Percentiles rank a stretch among this genome's conserved stretches.
phyloP scores from a whole-genome alignment of 2,329 filamentous ascomycete species.

The Thielaviopsis populi region DNA sequence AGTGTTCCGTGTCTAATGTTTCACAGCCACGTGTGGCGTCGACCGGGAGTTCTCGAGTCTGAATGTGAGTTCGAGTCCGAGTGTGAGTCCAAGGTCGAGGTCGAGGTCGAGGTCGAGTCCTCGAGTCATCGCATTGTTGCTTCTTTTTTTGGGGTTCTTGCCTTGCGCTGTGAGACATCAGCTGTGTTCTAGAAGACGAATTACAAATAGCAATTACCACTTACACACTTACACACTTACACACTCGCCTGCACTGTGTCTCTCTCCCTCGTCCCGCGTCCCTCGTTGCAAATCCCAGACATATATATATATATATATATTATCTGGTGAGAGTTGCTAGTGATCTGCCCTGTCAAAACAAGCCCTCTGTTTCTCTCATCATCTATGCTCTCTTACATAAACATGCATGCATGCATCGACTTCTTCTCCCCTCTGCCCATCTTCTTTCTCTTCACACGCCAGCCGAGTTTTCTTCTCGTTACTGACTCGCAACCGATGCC shows the following conservation, averaged over 20 bases:
- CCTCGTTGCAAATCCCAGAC: not conserved
- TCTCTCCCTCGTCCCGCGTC: not conserved
- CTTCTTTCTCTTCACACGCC: not conserved
- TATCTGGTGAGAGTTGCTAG: not conserved
- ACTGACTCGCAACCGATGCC: not conserved
- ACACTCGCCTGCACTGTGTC: not conserved
- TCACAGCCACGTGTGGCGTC: not conserved
- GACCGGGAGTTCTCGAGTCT: not conserved
- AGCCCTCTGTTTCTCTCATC: not conserved
- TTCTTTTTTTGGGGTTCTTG: not conserved
- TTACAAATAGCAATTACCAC: not conserved
- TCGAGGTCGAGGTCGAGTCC: not conserved
- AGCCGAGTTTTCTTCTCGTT: not conserved
- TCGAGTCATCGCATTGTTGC: not conserved
- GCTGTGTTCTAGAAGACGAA: not conserved
- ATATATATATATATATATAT: not conserved
- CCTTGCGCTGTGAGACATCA: not conserved
- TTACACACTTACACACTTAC: not conserved
- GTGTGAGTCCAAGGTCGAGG: too few relatives aligned
- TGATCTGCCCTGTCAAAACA: not conserved
- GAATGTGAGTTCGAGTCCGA: too few relatives aligned
- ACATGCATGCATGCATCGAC: not conserved
- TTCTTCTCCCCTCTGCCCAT: not conserved
- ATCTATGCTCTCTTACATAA: not conserved
- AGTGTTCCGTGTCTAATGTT: not conserved